Evolutionary conservation across 2,329 filamentous ascomycete genomes (phyloP).

Genomic region (Cadophora sp.): DNA sequence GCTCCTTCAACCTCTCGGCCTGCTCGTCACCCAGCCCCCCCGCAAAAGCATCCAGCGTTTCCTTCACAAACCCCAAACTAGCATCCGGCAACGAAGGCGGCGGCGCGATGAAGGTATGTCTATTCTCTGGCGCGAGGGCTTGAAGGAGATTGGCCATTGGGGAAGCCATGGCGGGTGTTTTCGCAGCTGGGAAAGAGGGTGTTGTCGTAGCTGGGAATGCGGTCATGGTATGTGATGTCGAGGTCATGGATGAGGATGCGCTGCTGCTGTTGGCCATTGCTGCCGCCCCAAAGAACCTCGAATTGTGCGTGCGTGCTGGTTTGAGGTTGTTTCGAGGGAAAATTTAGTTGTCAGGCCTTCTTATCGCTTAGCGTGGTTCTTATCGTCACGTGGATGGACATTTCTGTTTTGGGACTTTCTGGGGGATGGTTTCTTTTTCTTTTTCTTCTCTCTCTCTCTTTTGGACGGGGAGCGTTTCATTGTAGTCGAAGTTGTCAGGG

Average conservation of each 20-base stretch:
- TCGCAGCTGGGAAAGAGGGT: conserved; percentile 47
- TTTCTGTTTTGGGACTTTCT: no score
- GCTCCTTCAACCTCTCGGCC: conserved; percentile 68
- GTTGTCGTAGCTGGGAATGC: conserved; percentile 50
- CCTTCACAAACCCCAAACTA: conserved; percentile 78
- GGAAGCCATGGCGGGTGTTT: conserved; percentile 23
- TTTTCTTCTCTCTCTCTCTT: no score
- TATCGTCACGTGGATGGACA: background rate
- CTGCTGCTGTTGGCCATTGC: conserved; percentile 47
- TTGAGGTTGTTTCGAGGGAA: conserved; percentile 5
- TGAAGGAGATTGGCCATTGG: conserved; percentile 38
- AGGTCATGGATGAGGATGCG: conserved; percentile 66
- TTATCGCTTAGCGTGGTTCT: conserved; percentile 4
- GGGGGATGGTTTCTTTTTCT: no score
- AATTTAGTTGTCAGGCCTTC: conserved; percentile 11
- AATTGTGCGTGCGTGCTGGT: background rate
- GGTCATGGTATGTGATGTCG: conserved; percentile 69
- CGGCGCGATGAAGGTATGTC: conserved; percentile 74
- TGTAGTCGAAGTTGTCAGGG: no score
- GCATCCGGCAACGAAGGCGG: conserved; percentile 69
- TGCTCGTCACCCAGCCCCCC: conserved; percentile 76
- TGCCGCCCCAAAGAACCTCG: background rate
- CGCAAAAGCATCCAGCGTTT: conserved; percentile 80
- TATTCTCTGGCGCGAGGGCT: conserved; percentile 39
- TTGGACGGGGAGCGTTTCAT: no score